Evolutionary conservation across 2,329 filamentous ascomycete genomes (phyloP), one percentile per base, ranked within the genome.

Genomic region (Exophiala dermatitidis): DNA sequence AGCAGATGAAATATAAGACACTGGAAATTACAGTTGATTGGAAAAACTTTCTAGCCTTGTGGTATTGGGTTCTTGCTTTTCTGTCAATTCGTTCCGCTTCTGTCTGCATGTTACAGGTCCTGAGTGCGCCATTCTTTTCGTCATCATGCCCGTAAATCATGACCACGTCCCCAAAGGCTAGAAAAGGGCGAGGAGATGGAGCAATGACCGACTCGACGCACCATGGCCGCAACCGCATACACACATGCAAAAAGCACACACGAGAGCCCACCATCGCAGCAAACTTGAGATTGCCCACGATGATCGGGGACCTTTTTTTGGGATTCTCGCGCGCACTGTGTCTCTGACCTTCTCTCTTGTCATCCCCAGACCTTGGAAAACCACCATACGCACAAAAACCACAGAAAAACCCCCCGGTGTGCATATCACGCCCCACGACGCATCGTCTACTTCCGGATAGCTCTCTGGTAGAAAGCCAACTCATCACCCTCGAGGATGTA

Each of bases 401-500:
- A 28, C 30, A 45, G 7, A 31, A 31, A 32, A 45, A 45, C 32
- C 30, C 29, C 28, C 42, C 4, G 30, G 4, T 32, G 7, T 19
- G 19, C 19, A 19, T 19, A 19, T 19, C 19, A 19, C 19, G 19
- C 19, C 19, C 19, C 42, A 45, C n/a, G 28, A 10, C 28, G n/a
- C 5, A 30, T 38, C 28, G 44, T 52, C 80, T 96, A 97, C 84
- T 95, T 97, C 85, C 93, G 88, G 77, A 97, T 89, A 79, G 90
- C 90, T 80, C 88, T 88, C 86, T 95, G 90, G 89, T 98, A 98
- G 88, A 98, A 98, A 76, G 90, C 90, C 71, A 98, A 83, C 85
- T 98, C 93, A 77, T 98, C 93, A 70, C 93, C 93, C 85, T 98
- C 93, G 65, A 98, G 82, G 75, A 98, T 85, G 82, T 98, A 98